Conservation (phyloP, 1,139 yeast genomes). For the Taphrina communis region DNA sequence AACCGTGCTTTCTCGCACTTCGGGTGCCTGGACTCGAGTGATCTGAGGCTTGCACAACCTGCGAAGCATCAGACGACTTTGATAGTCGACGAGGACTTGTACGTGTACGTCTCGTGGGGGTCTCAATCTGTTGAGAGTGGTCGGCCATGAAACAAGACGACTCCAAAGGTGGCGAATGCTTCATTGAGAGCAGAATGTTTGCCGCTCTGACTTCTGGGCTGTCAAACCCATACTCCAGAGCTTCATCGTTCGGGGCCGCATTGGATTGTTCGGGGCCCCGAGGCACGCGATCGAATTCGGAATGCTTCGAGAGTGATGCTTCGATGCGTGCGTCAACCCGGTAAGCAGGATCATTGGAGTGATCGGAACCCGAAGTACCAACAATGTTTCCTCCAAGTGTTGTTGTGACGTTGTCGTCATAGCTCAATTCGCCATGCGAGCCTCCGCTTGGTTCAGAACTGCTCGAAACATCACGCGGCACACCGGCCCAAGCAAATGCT, state of each 20-base stretch:
- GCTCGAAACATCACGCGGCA: not conserved
- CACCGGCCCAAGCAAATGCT: not conserved
- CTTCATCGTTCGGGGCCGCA: no score
- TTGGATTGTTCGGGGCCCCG: no score
- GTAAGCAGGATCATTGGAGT: no score
- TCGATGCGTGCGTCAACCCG: no score
- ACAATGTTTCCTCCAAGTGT: no score
- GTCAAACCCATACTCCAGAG: no score
- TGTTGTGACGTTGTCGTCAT: no score
- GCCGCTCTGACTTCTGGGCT: constrained; percentile 1
- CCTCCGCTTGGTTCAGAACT: not conserved
- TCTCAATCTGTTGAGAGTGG: not conserved
- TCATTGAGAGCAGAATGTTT: constrained; percentile 4
- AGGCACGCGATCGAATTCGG: no score
- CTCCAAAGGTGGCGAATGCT: constrained; percentile 5
- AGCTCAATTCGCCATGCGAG: no score
- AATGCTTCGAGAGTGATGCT: no score
- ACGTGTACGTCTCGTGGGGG: not conserved
- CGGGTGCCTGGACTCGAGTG: not conserved
- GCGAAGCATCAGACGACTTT: not conserved
- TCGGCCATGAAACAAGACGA: not conserved
- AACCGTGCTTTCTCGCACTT: not conserved
- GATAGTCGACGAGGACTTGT: not conserved
- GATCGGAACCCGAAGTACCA: no score
- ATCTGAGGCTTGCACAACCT: not conserved